Evolutionary conservation across 2,329 filamentous ascomycete species (phyloP), one percentile per base, ranked within the genome.

Genomic region (Rhexocercosporidium sp.): DNA sequence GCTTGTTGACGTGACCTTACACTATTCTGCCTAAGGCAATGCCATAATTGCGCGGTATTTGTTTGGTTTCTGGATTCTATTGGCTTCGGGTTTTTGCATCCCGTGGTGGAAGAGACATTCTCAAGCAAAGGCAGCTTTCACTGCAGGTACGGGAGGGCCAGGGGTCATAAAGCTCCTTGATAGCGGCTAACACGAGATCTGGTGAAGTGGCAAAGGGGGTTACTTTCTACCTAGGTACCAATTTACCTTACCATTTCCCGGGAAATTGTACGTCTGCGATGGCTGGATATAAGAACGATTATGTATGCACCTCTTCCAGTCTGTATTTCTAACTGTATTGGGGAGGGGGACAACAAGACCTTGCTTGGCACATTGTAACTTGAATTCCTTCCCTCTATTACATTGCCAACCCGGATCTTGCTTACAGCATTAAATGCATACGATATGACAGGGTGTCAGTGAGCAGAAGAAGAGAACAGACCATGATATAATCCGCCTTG

Each of bases 101-200:
- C n/a, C 20, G 20, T 53, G 41, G 31, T 25, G 9, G 9, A 14
- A 27, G 31, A 46, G 22, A 27, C 1, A 37, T 44, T 39, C 22
- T 22, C 8, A 18, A 47, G n/a, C 31, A 25, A 41, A 57, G 12
- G 20, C 20, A 25, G 46, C 41, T 60, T 60, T 31, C 25, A 31
- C 57, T 60, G 56, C 57, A 60, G 57, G 57, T 59, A 41, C 39
- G 20, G 34, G 34, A 59, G n/a, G n/a, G 41, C 57, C 39, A 60
- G 37, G 57, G 57, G 20, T 47, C 18, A 47, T 47, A 25, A 47
- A 47, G 57, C 57, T 47, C 39, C 57, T 46, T 60, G 37, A 39
- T 56, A 57, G 34, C 20, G 53, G 53, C 53, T 57, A 31, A 57
- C 34, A 29, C 53, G 53, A 53, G 53, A 57, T 57, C 53, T 57